These are phyloP conservation scores for Trichosanthes cucumerina DNA, from an alignment of 306 rosid species.

Conservation along the genomic window DNA sequence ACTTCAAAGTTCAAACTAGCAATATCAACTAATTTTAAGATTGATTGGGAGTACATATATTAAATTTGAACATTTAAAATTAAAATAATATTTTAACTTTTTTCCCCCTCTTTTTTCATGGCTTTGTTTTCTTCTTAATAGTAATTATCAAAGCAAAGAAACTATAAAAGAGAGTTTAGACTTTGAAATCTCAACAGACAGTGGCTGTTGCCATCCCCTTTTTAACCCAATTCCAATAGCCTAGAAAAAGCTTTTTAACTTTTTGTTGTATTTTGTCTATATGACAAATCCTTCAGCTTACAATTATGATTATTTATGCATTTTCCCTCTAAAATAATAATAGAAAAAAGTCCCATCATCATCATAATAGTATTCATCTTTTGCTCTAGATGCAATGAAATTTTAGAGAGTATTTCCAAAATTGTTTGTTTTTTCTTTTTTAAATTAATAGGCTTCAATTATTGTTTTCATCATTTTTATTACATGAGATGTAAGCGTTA, in stretches of 20 bases:
- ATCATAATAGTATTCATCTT: background rate
- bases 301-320: background rate
- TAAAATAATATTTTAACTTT: too few relatives aligned
- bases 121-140: background rate
- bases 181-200: conserved; percentile 5
- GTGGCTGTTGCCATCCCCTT: background rate
- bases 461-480: background rate
- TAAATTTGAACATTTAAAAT: too few relatives aligned
- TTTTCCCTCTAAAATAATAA: background rate
- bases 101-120: too few relatives aligned
- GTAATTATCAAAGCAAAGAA: background rate
- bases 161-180: background rate
- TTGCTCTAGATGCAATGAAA: background rate
- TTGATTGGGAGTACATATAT: too few relatives aligned
- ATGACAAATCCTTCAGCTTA: background rate
- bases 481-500: too few relatives aligned
- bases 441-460: background rate
- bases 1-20: too few relatives aligned
- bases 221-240: background rate
- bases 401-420: background rate
- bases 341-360: background rate
- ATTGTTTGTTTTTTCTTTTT: background rate
- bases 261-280: background rate
- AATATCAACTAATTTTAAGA: too few relatives aligned
- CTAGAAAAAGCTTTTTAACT: background rate